phyloP scores from a whole-genome alignment of 1,284 basidiomycete species.

The Peniophora sp. region DNA sequence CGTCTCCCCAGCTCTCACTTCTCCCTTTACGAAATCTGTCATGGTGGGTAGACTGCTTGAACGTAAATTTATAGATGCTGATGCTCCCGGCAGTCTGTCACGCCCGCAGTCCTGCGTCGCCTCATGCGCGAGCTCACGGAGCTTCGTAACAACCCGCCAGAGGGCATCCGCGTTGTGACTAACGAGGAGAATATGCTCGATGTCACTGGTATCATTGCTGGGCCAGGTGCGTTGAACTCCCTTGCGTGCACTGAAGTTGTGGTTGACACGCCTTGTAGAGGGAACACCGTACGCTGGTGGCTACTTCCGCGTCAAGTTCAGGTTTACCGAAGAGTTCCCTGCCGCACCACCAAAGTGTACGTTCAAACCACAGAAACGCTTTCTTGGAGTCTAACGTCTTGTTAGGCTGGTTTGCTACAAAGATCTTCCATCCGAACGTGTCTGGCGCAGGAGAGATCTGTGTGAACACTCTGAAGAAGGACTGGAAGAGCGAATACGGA shows the following conservation, averaged over 20 bases:
- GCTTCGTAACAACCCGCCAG: constrained; percentile 74
- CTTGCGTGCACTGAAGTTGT: constrained; percentile 3
- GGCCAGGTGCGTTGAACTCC: constrained; percentile 50
- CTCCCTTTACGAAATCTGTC: no score
- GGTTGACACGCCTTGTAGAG: constrained; percentile 36
- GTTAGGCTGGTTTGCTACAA: constrained; percentile 81
- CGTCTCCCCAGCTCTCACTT: no score
- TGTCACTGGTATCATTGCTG: constrained; percentile 72
- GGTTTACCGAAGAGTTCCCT: constrained; percentile 86
- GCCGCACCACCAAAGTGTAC: constrained; percentile 86
- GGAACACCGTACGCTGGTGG: constrained; percentile 90
- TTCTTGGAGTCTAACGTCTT: constrained; percentile 9
- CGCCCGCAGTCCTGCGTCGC: constrained; percentile 57
- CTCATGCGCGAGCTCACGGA: constrained; percentile 80
- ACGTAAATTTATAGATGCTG: no score
- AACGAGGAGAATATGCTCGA: constrained; percentile 83
- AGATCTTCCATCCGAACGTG: constrained; percentile 97
- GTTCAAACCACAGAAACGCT: constrained; percentile 19
- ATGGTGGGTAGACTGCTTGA: no score
- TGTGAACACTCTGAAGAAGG: constrained; percentile 95
- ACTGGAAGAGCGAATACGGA: constrained; percentile 90
- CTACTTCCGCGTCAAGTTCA: constrained; percentile 84
- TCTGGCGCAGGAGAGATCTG: constrained; percentile 89
- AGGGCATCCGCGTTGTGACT: constrained; percentile 80
- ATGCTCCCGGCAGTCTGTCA: constrained; percentile 25